Evolutionary conservation across 73 alveolate genomes (phyloP).

Genomic region (Blepharisma stoltei): DNA sequence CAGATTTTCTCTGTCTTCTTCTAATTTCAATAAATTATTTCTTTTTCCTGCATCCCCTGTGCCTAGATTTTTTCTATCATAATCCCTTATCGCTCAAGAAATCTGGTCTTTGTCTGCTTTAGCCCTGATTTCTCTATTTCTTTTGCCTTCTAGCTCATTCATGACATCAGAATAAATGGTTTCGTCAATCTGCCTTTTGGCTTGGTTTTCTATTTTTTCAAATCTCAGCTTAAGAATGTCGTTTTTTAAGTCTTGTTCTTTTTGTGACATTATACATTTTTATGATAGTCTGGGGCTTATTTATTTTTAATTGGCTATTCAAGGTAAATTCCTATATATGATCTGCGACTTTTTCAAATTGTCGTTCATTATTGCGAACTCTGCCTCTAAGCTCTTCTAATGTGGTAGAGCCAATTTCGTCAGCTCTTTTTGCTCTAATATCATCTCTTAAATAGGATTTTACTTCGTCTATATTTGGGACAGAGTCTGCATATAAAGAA

Average conservation of each 20-base stretch:
- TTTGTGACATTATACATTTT: too few species aligned
- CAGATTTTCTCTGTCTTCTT: constrained; percentile 71
- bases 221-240: too few species aligned
- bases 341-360: constrained; percentile 55
- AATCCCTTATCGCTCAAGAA: constrained; percentile 64
- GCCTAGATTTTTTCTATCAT: constrained; percentile 63
- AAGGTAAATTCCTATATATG: too few species aligned
- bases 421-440: constrained; percentile 38
- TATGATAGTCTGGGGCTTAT: too few species aligned
- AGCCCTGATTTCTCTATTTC: constrained; percentile 74
- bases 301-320: too few species aligned
- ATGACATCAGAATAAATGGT: constrained; percentile 50
- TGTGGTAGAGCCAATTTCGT: constrained; percentile 39
- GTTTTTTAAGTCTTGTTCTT: too few species aligned
- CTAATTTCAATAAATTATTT: constrained; percentile 62
- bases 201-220: constrained; percentile 42
- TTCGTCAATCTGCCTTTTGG: constrained; percentile 60
- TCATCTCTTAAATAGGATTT: constrained; percentile 32
- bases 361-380: constrained; percentile 36
- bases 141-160: constrained; percentile 65
- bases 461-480: constrained; percentile 10
- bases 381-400: constrained; percentile 46
- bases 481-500: not conserved
- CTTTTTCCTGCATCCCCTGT: constrained; percentile 64
- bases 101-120: constrained; percentile 71